Evolutionary conservation across 169 alveolate species (phyloP).

Genomic region (Cryptosporidium meleagridis): DNA sequence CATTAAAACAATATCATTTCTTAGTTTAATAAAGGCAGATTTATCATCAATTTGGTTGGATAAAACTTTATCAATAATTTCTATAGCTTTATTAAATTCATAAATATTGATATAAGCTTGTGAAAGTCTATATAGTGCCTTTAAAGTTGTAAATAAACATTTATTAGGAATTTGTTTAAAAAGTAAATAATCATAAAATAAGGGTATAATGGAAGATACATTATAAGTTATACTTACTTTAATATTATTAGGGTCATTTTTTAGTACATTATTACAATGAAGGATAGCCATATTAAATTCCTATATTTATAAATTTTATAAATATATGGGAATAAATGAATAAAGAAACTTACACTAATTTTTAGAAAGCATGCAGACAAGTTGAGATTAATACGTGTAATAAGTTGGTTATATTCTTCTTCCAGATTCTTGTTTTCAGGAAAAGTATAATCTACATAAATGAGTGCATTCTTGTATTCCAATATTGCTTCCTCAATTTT

Average conservation of each 20-base stretch:
- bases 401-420: slow-evolving; percentile 39
- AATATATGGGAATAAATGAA: not conserved
- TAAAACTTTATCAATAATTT: slow-evolving; percentile 25
- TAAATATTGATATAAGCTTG: slow-evolving; percentile 44
- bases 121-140: slow-evolving; percentile 60
- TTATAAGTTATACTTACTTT: slow-evolving; percentile 26
- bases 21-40: slow-evolving; percentile 19
- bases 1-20: slow-evolving; percentile 1
- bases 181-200: not conserved
- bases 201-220: not conserved
- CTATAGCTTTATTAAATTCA: slow-evolving; percentile 18
- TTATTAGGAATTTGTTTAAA: not conserved
- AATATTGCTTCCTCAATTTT: slow-evolving; percentile 46
- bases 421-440: slow-evolving; percentile 33
- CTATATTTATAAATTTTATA: not conserved
- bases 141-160: not conserved
- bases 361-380: slow-evolving; percentile 59
- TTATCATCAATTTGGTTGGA: not conserved
- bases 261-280: slow-evolving; percentile 57
- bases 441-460: slow-evolving; percentile 63
- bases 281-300: slow-evolving; percentile 28
- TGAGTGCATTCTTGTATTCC: slow-evolving; percentile 68
- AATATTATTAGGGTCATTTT: slow-evolving; percentile 32
- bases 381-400: slow-evolving; percentile 18
- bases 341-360: slow-evolving; percentile 17